Conservation (phyloP, 2,329 filamentous ascomycete genomes). For the Venturia oleaginea region DNA sequence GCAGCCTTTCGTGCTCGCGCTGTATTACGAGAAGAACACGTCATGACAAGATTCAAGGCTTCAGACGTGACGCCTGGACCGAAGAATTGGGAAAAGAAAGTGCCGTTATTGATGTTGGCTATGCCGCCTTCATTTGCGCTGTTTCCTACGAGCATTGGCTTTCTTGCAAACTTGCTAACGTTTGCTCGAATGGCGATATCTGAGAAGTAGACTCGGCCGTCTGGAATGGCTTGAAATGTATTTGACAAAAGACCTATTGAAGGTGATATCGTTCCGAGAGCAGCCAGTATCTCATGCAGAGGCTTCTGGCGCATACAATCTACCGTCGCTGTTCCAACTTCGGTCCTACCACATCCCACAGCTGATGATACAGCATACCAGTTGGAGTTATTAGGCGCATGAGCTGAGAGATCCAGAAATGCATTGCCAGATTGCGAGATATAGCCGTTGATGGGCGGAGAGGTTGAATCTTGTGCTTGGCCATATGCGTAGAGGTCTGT, state of each 20-base stretch:
- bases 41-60: constrained; percentile 18
- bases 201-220: constrained; percentile 2
- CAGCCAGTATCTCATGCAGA: not conserved
- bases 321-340: too few species aligned
- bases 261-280: not conserved
- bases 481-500: constrained; percentile 17
- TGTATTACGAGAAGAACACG: constrained; percentile 11
- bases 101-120: constrained; percentile 21
- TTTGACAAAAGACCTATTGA: not conserved
- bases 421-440: constrained; percentile 16
- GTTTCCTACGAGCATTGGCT: constrained; percentile 9
- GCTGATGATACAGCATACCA: constrained; percentile 5
- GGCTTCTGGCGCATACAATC: too few species aligned
- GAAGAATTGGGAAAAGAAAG: constrained; percentile 19
- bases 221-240: constrained; percentile 15
- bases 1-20: not conserved
- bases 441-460: constrained; percentile 15
- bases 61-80: not conserved
- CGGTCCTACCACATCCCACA: not conserved
- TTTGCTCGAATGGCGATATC: not conserved
- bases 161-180: not conserved
- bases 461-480: constrained; percentile 19
- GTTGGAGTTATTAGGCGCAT: constrained; percentile 25
- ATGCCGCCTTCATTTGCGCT: constrained; percentile 24
- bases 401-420: not conserved